Conservation (phyloP, 2,329 filamentous ascomycete species). For the Nemania abortiva region DNA sequence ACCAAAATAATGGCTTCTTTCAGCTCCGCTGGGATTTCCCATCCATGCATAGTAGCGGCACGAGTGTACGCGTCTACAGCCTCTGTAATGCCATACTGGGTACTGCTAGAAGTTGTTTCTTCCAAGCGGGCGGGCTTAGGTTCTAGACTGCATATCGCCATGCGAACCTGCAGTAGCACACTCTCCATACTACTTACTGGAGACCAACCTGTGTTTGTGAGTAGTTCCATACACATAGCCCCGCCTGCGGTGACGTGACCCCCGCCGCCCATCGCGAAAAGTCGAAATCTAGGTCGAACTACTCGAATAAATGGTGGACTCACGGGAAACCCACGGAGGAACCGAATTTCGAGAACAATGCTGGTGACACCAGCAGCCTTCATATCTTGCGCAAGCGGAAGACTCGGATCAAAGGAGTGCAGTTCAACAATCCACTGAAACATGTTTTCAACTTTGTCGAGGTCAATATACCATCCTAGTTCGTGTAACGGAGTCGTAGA, state of each 20-base stretch:
- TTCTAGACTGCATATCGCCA: constrained; percentile 78
- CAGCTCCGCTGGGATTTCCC: constrained; percentile 76
- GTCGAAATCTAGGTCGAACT: constrained; percentile 81
- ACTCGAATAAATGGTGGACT: constrained; percentile 87
- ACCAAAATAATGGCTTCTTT: constrained; percentile 46
- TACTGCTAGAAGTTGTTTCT: constrained; percentile 5
- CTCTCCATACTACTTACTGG: constrained; percentile 80
- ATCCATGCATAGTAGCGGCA: constrained; percentile 77
- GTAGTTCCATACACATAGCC: constrained; percentile 84
- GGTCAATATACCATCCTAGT: constrained; percentile 87
- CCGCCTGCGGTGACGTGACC: constrained; percentile 88
- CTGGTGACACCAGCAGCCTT: constrained; percentile 70
- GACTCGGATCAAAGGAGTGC: constrained; percentile 78
- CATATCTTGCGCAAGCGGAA: constrained; percentile 83
- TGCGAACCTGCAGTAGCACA: constrained; percentile 81
- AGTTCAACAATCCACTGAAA: constrained; percentile 95
- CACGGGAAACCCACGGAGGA: constrained; percentile 80
- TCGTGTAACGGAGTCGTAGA: constrained; percentile 68
- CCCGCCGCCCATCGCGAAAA: constrained; percentile 79
- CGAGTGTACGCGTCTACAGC: constrained; percentile 80
- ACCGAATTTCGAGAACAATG: constrained; percentile 84
- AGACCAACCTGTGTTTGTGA: constrained; percentile 87
- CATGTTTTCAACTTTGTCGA: constrained; percentile 74
- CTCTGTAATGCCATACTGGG: constrained; percentile 75
- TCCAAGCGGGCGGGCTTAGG: constrained; percentile 79